These are phyloP conservation scores for Coelastrella sp. DNA, from an alignment of 139 green algal species.

Conservation along the genomic window DNA sequence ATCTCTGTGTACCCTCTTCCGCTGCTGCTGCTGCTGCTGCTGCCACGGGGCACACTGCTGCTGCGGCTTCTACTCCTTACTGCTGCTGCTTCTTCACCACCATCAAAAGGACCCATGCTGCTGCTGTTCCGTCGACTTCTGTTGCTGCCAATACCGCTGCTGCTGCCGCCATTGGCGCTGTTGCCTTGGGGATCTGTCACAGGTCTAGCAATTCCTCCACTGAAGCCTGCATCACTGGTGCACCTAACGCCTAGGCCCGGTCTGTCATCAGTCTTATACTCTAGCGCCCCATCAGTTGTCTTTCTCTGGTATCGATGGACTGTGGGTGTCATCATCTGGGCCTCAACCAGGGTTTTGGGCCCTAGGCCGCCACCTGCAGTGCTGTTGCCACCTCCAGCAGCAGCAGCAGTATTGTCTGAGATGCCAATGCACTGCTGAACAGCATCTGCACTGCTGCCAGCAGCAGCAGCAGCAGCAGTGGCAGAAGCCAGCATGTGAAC, in stretches of 20 bases:
- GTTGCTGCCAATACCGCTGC: not conserved
- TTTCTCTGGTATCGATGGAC: not conserved
- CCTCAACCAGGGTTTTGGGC: not conserved
- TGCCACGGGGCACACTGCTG: not conserved
- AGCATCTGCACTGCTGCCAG: not conserved
- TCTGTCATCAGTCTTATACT: not conserved
- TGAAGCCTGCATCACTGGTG: not conserved
- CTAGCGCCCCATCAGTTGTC: not conserved
- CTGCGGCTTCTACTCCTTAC: not conserved
- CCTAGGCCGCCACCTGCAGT: not conserved
- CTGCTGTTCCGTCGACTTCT: not conserved
- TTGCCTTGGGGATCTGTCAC: too few species aligned
- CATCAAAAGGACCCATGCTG: not conserved
- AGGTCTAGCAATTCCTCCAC: not conserved
- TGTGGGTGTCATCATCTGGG: not conserved
- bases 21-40: not conserved
- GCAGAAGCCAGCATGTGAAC: constrained; percentile 22
- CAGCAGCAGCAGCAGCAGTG: not conserved
- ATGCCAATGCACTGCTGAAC: not conserved
- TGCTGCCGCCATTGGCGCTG: too few species aligned
- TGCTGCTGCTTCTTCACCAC: not conserved
- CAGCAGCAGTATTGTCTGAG: not conserved
- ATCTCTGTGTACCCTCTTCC: not conserved
- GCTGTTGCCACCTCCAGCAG: not conserved
- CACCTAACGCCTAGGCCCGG: not conserved